phyloP scores from a whole-genome alignment of 225 moss, liverwort and hornwort genomes.

The Takakia lepidozioides region DNA sequence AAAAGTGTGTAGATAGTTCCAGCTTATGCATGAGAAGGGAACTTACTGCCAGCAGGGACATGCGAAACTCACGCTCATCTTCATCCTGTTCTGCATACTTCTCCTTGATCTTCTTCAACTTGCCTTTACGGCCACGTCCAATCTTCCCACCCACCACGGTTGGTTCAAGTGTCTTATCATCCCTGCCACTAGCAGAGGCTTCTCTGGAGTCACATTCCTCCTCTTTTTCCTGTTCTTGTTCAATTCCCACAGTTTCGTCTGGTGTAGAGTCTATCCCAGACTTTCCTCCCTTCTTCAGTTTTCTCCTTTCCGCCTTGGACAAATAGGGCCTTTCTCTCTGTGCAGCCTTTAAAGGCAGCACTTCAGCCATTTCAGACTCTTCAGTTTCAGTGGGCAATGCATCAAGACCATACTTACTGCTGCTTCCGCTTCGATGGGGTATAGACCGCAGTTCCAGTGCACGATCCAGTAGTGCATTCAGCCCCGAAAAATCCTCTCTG shows the following conservation, averaged over 20 bases:
- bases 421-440: slow-evolving; percentile 22
- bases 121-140: slow-evolving; percentile 78
- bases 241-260: slow-evolving; percentile 10
- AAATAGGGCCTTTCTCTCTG: slow-evolving; percentile 76
- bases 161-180: slow-evolving; percentile 27
- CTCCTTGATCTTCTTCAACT: slow-evolving; percentile 86
- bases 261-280: slow-evolving; percentile 22
- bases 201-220: slow-evolving; percentile 15
- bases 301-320: slow-evolving; percentile 73
- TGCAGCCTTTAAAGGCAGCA: slow-evolving; percentile 21
- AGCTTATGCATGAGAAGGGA: too few relatives aligned
- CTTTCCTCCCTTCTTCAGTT: slow-evolving; percentile 38
- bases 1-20: too few relatives aligned
- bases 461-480: slow-evolving; percentile 69
- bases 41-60: slow-evolving; percentile 73
- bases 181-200: slow-evolving; percentile 18
- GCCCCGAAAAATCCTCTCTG: slow-evolving; percentile 35
- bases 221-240: slow-evolving; percentile 3
- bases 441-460: slow-evolving; percentile 71
- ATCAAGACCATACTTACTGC: slow-evolving; percentile 72
- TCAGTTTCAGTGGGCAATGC: slow-evolving; percentile 14
- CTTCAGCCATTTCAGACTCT: slow-evolving; percentile 17
- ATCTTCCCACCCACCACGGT: slow-evolving; percentile 31
- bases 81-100: slow-evolving; percentile 94
- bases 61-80: slow-evolving; percentile 77